These are phyloP conservation scores for Ceratocystis albifundus DNA, from an alignment of 2,329 filamentous ascomycete genomes.

Conservation along the genomic window DNA sequence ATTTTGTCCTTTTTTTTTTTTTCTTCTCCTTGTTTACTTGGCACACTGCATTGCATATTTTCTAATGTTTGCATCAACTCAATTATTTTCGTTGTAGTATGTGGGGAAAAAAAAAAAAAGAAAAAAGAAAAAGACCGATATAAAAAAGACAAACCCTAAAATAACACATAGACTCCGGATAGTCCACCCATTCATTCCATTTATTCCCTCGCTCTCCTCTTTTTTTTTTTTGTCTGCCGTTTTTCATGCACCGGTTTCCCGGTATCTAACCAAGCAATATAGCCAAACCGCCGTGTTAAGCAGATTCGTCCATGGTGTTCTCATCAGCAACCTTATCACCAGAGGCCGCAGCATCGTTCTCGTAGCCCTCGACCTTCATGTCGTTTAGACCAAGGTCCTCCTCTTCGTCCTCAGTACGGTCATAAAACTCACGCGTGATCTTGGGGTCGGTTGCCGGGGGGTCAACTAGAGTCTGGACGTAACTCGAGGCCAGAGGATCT, in stretches of 20 bases:
- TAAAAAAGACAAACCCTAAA: slow-evolving; percentile 14
- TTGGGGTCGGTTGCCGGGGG: slow-evolving; percentile 60
- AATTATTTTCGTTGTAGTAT: slow-evolving; percentile 9
- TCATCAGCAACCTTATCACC: slow-evolving; percentile 31
- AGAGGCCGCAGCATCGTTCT: slow-evolving; percentile 37
- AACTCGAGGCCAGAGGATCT: slow-evolving; percentile 85
- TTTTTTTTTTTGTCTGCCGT: neutral
- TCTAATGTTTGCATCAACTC: slow-evolving; percentile 4
- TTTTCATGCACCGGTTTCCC: neutral
- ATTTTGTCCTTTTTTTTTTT: neutral
- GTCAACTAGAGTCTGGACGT: slow-evolving; percentile 81
- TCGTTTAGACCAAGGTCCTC: slow-evolving; percentile 83
- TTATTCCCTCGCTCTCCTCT: neutral
- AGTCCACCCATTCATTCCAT: neutral
- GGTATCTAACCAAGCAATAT: neutral
- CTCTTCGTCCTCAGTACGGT: slow-evolving; percentile 80
- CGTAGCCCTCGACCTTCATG: slow-evolving; percentile 83
- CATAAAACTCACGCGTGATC: slow-evolving; percentile 71
- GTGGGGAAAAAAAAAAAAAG: slow-evolving; percentile 3
- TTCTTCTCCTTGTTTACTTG: neutral
- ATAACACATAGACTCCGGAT: slow-evolving; percentile 17
- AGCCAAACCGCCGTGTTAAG: neutral
- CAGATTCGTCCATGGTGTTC: slow-evolving; percentile 19
- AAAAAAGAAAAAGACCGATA: slow-evolving; percentile 17
- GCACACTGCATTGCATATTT: neutral